Evolutionary conservation across 1,284 basidiomycete genomes (phyloP), one percentile per base, ranked within the genome.

Genomic region (Austroboletus olivaceoglutinosus): DNA sequence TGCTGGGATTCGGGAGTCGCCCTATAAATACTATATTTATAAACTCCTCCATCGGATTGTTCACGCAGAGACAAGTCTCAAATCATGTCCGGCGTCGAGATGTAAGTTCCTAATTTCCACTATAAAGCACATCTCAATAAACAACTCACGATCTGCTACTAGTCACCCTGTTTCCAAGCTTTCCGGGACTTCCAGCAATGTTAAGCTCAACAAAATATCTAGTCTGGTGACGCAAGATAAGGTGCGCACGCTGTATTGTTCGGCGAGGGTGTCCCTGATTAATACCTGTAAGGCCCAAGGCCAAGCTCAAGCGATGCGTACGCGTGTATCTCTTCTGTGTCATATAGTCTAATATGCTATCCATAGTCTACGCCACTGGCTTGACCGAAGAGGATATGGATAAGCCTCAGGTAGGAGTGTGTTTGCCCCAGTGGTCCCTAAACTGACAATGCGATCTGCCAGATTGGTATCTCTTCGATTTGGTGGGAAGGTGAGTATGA

Each of bases 391-490:
- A 83, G 55, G 90, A 91, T 58, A 87, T 92, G 81, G 68, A 85
- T 51, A 92, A 91, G 65, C 82, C 89, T 45, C 90, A 92, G 76
- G 86, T 86, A 62, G 39, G 53, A 21, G 8, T 63, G 25, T 45
- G 37, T 27, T 43, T 40, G 30, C 39, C 12, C 31, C 31, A 37
- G 36, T 33, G 27, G 30, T 10, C 4, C 16, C 27, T 54, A 45
- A 2, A 12, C 46, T 25, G 25, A 7, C 53, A 42, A 58, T 38
- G 43, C 34, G 41, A 22, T 48, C 37, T 45, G 33, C 33, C 60
- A 89, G 86, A 85, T 92, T 60, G 90, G 90, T 36, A 89, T 92
- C 60, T 87, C 86, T 31, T 85, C 88, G 2, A 78, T 92, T 47
- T 91, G 90, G 89, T 91, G 89, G 88, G 89, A 91, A 78, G 89